These are phyloP conservation scores for Gossypium trilobum DNA, from an alignment of 441 rosid species.

Conservation along the genomic window DNA sequence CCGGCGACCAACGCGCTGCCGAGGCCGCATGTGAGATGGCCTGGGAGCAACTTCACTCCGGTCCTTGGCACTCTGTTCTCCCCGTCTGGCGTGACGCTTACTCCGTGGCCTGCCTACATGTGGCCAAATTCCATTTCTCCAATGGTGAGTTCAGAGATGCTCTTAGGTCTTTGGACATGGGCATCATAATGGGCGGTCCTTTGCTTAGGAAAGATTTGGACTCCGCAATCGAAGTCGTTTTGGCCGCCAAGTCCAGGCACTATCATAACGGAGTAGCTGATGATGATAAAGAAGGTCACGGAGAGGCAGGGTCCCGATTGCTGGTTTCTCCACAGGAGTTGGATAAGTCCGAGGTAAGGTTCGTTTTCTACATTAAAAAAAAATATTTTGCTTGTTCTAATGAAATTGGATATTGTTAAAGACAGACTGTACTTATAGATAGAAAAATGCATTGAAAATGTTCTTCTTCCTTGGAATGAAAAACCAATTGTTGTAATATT, in stretches of 20 bases:
- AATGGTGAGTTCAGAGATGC: slow-evolving; percentile 61
- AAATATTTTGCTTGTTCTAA: background rate
- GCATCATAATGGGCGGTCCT: slow-evolving; percentile 83
- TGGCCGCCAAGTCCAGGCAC: slow-evolving; percentile 36
- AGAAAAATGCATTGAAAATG: background rate
- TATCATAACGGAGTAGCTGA: slow-evolving; percentile 18
- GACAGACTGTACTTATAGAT: background rate
- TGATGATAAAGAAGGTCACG: slow-evolving; percentile 17
- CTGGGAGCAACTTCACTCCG: slow-evolving; percentile 98
- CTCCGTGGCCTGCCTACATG: slow-evolving; percentile 76
- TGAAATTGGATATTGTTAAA: background rate
- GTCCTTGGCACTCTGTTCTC: slow-evolving; percentile 93
- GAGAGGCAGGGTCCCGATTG: slow-evolving; percentile 11
- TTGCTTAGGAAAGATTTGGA: slow-evolving; percentile 68
- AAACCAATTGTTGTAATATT: background rate
- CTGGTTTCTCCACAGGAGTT: slow-evolving; percentile 24
- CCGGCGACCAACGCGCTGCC: slow-evolving; percentile 72
- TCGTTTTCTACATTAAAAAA: slow-evolving; percentile 17
- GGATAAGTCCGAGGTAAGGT: slow-evolving; percentile 54
- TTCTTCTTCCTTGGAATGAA: background rate
- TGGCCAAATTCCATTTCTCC: slow-evolving; percentile 54
- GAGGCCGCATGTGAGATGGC: slow-evolving; percentile 96
- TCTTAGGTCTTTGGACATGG: slow-evolving; percentile 77
- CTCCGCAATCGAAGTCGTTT: slow-evolving; percentile 41
- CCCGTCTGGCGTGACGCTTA: slow-evolving; percentile 95